Evolutionary conservation across 2,329 filamentous ascomycete genomes (phyloP).

Genomic region (Bipolaris cookei): DNA sequence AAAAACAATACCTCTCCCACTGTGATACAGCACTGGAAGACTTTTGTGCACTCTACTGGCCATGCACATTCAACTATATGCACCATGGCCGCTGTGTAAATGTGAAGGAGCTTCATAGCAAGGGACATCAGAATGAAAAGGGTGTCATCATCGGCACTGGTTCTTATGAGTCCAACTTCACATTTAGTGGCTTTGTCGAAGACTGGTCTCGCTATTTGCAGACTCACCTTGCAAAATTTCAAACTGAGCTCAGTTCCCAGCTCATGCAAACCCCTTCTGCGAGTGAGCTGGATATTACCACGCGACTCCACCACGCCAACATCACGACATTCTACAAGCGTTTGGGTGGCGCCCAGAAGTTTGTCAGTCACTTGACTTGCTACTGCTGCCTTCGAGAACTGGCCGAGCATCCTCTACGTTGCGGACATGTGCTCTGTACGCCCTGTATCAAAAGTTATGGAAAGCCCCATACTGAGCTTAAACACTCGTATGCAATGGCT

Average conservation of each 20-base stretch:
- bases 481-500: background rate
- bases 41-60: slow-evolving; percentile 47
- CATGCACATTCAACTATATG: slow-evolving; percentile 51
- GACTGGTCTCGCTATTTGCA: background rate
- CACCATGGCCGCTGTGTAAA: slow-evolving; percentile 50
- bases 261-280: slow-evolving; percentile 23
- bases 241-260: slow-evolving; percentile 19
- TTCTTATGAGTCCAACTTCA: slow-evolving; percentile 47
- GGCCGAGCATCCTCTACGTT: slow-evolving; percentile 54
- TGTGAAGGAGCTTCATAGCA: slow-evolving; percentile 46
- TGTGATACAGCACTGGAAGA: background rate
- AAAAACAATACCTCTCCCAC: slow-evolving; percentile 9
- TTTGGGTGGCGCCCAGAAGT: slow-evolving; percentile 15
- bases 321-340: slow-evolving; percentile 43
- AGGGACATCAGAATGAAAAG: slow-evolving; percentile 55
- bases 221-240: slow-evolving; percentile 10
- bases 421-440: slow-evolving; percentile 56
- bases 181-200: background rate
- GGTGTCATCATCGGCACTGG: slow-evolving; percentile 55
- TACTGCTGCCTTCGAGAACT: slow-evolving; percentile 56
- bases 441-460: slow-evolving; percentile 49
- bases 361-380: slow-evolving; percentile 54
- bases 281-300: slow-evolving; percentile 24
- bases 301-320: slow-evolving; percentile 36
- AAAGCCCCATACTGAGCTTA: background rate